Base-by-base conservation (phyloP, 352 stramenopile species). In the Phytopythium aichiense region DNA sequence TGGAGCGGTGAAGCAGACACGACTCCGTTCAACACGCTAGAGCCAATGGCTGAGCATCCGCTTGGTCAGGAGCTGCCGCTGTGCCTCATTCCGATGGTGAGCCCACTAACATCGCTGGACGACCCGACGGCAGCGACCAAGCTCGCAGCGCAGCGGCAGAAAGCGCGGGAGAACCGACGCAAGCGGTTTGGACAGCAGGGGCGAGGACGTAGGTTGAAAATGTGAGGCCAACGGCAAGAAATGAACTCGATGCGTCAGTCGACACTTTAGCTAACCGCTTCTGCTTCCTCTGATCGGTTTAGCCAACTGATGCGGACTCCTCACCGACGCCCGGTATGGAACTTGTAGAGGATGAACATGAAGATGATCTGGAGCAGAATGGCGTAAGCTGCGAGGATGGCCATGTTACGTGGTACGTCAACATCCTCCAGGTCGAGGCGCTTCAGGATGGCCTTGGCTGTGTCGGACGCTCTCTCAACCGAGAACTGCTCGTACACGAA, bases 401-500 rank as follows among this genome's bases (percentile, higher is more conserved):
- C 6, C 78, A 88, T 85, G 40, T 88, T 67, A 7, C 61, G 53
- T 0, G 52, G 7, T 11, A 85, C 70, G 33, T 87, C 55, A 18
- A 87, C 77, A 33, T 84, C 12, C 42, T 72, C 66, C 75, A 89
- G 80, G 56, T 69, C 73, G 38, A 71, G 64, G 25, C 71, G 56
- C 13, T 31, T 46, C 18, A 78, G 28, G 58, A 75, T 71, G 0
- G 5, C 57, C 40, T 58, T 52, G 7, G 61, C 62, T n/a, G 42
- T n/a, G 5, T 48, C 38, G 42, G 67, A 68, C 37, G 67, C 54
- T 42, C 66, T 63, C 61, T 69, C 57, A 13, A 68, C 38, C 16
- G 65, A 63, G 58, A 92, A 94, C 49, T 96, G 80, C 42, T 94
- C 68, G 65, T 83, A 88, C 80, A 95, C 89, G 73, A 96, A 91